Base-by-base conservation (phyloP, 192 early-diverging fungal genomes). In the Mortierella alpina region DNA sequence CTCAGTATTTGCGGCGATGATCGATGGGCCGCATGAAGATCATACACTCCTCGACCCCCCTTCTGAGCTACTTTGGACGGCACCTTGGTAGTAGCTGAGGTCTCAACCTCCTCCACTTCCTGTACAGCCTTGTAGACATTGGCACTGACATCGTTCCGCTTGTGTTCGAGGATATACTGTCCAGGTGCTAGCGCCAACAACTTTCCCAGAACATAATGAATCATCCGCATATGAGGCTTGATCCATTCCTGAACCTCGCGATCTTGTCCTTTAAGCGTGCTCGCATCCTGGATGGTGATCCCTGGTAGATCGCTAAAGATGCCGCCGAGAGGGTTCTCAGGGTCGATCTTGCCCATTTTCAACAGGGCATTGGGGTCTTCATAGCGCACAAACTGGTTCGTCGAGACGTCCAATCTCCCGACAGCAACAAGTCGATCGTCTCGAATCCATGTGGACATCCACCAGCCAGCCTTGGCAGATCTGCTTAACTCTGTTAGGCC, bases 401-500 rank as follows among this genome's bases (percentile, higher is more conserved):
- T 72, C 39, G 77, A 68, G 8, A 80, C 70, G 52, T 80, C 70
- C 39, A 80, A 47, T 22, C 60, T 58, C 9, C 64, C 77, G 23
- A 72, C 54, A 40, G 77, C 77, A 8, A 80, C 47, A 7, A 80
- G 65, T 1, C 77, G 58, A 23, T 80, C 77, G 40, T 80, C 65
- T 12, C 77, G 62, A 12, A 80, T 57, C 77, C 77, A 80, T 42
- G 77, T 72, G 12, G 64, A 50, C 77, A 80, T 80, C 77, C 77
- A 80, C 77, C 69, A 72, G 7, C 77, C 77, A 9, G 65, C 77
- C 77, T 68, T 67, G 6, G 60, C 48, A 4, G 77, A 55, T 55
- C 53, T 80, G 2, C 54, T 41, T 7, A 66, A 44, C 14, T 72
- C 70, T n/a, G 44, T 51, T 0, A 65, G 65, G 4, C 77, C 77